These are phyloP conservation scores for Drechslerella coelobrocha DNA, from an alignment of 2,329 filamentous ascomycete genomes.

Conservation along the genomic window DNA sequence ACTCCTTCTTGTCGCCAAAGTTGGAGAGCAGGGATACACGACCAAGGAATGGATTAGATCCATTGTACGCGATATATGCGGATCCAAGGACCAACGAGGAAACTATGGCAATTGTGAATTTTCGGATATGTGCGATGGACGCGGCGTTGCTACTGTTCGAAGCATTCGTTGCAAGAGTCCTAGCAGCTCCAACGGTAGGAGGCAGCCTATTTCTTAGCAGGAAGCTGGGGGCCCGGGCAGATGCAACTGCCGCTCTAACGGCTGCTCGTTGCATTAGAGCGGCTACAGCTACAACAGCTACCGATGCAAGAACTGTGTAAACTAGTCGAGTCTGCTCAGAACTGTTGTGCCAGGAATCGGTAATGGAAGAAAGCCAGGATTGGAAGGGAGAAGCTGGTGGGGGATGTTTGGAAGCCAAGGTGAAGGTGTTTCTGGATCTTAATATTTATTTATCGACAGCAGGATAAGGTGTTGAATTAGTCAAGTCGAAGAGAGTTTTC, in stretches of 20 bases:
- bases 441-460: neutral
- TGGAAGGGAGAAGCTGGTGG: constrained; percentile 36
- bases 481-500: neutral
- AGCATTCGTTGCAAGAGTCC: constrained; percentile 31
- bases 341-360: constrained; percentile 31
- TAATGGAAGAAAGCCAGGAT: constrained; percentile 41
- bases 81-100: constrained; percentile 46
- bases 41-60: constrained; percentile 35
- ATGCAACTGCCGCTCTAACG: constrained; percentile 48
- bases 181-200: constrained; percentile 37
- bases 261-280: constrained; percentile 51
- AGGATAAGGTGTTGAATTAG: constrained; percentile 8
- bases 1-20: constrained; percentile 54
- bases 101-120: constrained; percentile 49
- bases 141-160: constrained; percentile 7
- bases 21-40: constrained; percentile 50
- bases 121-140: constrained; percentile 37
- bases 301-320: constrained; percentile 37
- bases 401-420: constrained; percentile 48
- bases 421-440: constrained; percentile 24
- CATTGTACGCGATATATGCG: constrained; percentile 39
- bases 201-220: constrained; percentile 37
- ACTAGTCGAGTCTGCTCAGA: constrained; percentile 17
- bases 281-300: constrained; percentile 33
- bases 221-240: constrained; percentile 46